A percentile compares a stretch with the other conserved stretches of the same genome.
These are phyloP conservation scores for Phylloporus arenicola DNA, from an alignment of 768 basidiomycete genomes.

Conservation along the genomic window DNA sequence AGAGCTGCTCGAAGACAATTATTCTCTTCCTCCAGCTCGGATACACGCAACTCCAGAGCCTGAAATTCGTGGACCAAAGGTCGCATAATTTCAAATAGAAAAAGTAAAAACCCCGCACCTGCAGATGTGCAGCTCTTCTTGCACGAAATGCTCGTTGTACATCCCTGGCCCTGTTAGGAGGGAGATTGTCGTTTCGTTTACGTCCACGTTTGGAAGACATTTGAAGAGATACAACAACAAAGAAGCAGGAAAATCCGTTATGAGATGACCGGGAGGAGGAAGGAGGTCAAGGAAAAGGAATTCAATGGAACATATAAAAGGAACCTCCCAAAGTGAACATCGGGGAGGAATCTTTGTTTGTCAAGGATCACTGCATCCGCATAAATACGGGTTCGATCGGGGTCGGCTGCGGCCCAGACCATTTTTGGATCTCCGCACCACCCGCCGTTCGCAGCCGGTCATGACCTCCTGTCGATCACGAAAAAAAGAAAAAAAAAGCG, in stretches of 20 bases:
- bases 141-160: slow-evolving; percentile 89
- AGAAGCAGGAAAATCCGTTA: slow-evolving; percentile 12
- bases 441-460: slow-evolving; percentile 21
- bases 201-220: slow-evolving; percentile 88
- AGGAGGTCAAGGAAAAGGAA: slow-evolving; percentile 30
- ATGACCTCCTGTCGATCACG: slow-evolving; percentile 16
- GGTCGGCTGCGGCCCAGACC: slow-evolving; percentile 35
- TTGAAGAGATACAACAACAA: slow-evolving; percentile 12
- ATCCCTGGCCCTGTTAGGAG: slow-evolving; percentile 71
- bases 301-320: slow-evolving; percentile 37
- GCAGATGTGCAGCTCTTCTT: slow-evolving; percentile 79
- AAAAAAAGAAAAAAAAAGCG: slow-evolving; percentile 1
- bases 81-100: slow-evolving; percentile 37
- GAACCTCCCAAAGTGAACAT: slow-evolving; percentile 31
- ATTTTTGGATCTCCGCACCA: slow-evolving; percentile 31
- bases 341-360: slow-evolving; percentile 34
- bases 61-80: slow-evolving; percentile 35
- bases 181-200: slow-evolving; percentile 64
- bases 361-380: slow-evolving; percentile 25
- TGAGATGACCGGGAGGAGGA: slow-evolving; percentile 30
- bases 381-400: slow-evolving; percentile 35
- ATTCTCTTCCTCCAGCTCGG: slow-evolving; percentile 84
- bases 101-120: slow-evolving; percentile 44
- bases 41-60: slow-evolving; percentile 77
- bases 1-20: slow-evolving; percentile 63